These are phyloP conservation scores for Talaromyces sp. DNA, from an alignment of 2,329 filamentous ascomycete species.

Conservation along the genomic window DNA sequence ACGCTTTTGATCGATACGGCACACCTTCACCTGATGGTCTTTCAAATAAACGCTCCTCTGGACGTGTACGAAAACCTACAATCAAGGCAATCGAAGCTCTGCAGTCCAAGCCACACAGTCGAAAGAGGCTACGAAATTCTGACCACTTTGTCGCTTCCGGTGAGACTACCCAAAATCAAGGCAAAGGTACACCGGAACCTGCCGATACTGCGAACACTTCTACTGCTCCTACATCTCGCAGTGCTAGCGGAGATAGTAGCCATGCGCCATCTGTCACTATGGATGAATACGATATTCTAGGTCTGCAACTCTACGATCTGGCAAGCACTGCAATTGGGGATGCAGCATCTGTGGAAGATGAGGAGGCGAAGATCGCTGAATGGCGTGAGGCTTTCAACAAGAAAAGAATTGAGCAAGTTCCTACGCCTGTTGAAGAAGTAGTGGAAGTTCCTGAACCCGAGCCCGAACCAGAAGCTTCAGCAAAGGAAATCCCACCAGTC, in stretches of 20 bases:
- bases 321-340: conserved; percentile 22
- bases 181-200: conserved; percentile 10
- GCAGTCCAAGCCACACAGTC: conserved; percentile 20
- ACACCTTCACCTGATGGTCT: conserved; percentile 21
- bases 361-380: conserved; percentile 9
- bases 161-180: not conserved
- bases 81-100: conserved; percentile 30
- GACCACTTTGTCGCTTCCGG: conserved; percentile 1
- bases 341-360: not conserved
- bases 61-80: conserved; percentile 30
- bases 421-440: not conserved
- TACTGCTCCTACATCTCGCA: conserved; percentile 8
- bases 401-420: conserved; percentile 4
- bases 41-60: conserved; percentile 26
- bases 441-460: not conserved
- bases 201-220: conserved; percentile 1
- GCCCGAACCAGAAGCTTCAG: not conserved
- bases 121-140: conserved; percentile 19
- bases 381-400: conserved; percentile 15
- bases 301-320: conserved; percentile 21
- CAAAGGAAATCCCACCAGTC: not conserved
- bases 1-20: conserved; percentile 15
- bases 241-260: conserved; percentile 10
- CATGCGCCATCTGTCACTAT: conserved; percentile 6
- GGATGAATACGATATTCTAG: conserved; percentile 13